Evolutionary conservation across 441 rosid genomes (phyloP).

Genomic region (Erysimum pusillum): DNA sequence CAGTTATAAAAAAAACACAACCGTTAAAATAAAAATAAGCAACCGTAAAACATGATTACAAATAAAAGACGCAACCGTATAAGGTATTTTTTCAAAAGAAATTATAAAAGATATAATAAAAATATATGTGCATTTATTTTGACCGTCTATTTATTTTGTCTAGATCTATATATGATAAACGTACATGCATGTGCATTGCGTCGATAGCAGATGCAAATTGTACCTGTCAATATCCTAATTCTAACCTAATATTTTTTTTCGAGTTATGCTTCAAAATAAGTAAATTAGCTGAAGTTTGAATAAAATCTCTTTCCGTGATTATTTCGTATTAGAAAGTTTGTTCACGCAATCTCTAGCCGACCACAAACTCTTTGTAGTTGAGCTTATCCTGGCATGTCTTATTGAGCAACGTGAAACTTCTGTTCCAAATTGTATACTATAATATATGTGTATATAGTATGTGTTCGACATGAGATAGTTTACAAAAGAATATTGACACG

Average conservation of each 20-base stretch:
- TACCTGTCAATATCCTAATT: slow-evolving; percentile 10
- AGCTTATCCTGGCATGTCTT: slow-evolving; percentile 30
- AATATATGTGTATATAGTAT: neutral
- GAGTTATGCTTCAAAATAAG: slow-evolving; percentile 10
- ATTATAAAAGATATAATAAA: no score
- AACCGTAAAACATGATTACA: no score
- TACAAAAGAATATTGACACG: slow-evolving; percentile 25
- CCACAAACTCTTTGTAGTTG: slow-evolving; percentile 33
- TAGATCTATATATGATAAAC: neutral
- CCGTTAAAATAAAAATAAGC: no score
- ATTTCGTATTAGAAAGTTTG: slow-evolving; percentile 19
- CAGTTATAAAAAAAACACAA: no score
- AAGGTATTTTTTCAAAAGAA: no score
- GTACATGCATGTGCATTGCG: slow-evolving; percentile 28
- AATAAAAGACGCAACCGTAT: no score
- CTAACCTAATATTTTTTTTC: slow-evolving; percentile 12
- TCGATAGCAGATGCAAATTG: slow-evolving; percentile 24
- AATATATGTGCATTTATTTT: no score
- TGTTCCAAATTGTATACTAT: slow-evolving; percentile 18
- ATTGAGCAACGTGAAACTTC: slow-evolving; percentile 36
- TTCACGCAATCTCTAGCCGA: slow-evolving; percentile 47
- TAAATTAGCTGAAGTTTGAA: neutral
- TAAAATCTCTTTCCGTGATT: neutral
- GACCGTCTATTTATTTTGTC: slow-evolving; percentile 6
- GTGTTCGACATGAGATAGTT: slow-evolving; percentile 9